Conservation (phyloP, 306 rosid species). For the Oxytropis ochrocephala region DNA sequence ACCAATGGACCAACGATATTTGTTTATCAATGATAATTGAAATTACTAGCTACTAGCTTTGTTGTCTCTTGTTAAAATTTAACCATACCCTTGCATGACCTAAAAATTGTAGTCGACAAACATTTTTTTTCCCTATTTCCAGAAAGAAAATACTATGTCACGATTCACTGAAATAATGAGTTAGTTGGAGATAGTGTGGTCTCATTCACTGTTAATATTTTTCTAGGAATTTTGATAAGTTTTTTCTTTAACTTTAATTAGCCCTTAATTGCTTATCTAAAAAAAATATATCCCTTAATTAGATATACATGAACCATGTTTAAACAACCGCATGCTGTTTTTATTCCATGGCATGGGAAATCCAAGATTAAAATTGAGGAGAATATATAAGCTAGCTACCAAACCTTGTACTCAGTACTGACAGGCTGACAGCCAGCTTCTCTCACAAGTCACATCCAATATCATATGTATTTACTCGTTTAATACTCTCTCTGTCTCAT, state of each 20-base stretch:
- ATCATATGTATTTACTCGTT: no score
- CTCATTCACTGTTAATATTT: not conserved
- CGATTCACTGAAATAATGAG: not conserved
- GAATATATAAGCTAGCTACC: not conserved
- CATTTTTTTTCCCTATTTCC: not conserved
- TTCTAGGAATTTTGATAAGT: not conserved
- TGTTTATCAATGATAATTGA: no score
- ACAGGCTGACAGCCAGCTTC: not conserved
- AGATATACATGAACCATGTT: no score
- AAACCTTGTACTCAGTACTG: not conserved
- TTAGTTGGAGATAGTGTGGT: not conserved
- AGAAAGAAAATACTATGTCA: not conserved
- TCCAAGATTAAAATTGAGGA: not conserved
- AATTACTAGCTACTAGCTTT: not conserved
- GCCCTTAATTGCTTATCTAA: no score
- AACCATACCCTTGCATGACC: not conserved
- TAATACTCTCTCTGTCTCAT: no score
- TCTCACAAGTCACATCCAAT: not conserved
- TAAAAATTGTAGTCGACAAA: not conserved
- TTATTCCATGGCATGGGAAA: not conserved
- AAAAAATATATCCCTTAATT: no score
- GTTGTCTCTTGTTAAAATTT: not conserved
- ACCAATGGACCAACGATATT: no score
- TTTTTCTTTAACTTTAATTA: not conserved
- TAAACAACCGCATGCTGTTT: no score